These are phyloP conservation scores for Cenchrus fungigraminus DNA, from an alignment of 176 grass and related monocot species.

Conservation along the genomic window DNA sequence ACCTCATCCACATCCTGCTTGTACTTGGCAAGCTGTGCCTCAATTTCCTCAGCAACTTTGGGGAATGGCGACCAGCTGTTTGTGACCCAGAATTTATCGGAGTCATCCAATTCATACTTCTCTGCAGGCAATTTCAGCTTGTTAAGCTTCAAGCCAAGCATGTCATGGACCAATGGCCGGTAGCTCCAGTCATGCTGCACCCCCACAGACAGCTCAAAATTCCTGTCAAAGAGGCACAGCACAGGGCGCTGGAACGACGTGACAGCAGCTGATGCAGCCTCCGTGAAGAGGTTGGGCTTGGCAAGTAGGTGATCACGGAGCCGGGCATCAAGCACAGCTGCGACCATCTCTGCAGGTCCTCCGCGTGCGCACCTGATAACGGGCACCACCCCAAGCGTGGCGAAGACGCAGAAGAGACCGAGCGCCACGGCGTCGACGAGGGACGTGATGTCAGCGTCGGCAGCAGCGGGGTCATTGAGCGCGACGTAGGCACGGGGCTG, in stretches of 20 bases:
- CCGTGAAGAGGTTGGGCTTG: constrained; percentile 86
- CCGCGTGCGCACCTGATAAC: constrained; percentile 84
- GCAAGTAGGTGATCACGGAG: constrained; percentile 81
- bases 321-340: constrained; percentile 58
- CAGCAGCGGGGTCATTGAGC: constrained; percentile 82
- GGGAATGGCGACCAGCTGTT: constrained; percentile 91
- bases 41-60: constrained; percentile 87
- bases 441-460: constrained; percentile 69
- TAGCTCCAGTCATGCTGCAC: constrained; percentile 97
- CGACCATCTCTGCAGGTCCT: constrained; percentile 87
- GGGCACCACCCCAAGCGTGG: constrained; percentile 76
- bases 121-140: constrained; percentile 56
- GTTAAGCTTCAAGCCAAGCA: constrained; percentile 82
- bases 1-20: constrained; percentile 97
- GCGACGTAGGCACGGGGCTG: constrained; percentile 78
- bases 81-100: constrained; percentile 80
- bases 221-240: constrained; percentile 83
- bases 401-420: constrained; percentile 76
- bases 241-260: constrained; percentile 80
- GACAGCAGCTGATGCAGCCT: constrained; percentile 49
- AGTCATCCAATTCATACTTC: constrained; percentile 87
- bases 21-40: constrained; percentile 77
- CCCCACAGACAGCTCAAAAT: constrained; percentile 77
- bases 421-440: constrained; percentile 69
- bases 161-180: constrained; percentile 81